Percentiles rank a stretch among this genome's conserved stretches.
phyloP scores from a whole-genome alignment of 2,329 filamentous ascomycete genomes.

The Aspergillus fischeri region DNA sequence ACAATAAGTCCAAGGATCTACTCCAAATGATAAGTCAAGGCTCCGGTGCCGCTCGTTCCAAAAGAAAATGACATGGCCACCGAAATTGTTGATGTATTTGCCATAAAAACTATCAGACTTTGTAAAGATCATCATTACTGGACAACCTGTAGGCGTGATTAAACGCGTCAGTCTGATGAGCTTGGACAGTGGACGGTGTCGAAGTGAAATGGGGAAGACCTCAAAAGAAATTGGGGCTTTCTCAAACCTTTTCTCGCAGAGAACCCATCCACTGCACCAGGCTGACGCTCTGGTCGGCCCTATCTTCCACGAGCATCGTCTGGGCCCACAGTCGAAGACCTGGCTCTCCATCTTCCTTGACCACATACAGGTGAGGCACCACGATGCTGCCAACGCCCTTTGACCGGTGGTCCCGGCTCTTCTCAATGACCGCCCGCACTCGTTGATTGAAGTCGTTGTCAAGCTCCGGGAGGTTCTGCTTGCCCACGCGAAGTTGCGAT shows the following conservation, averaged over 20 bases:
- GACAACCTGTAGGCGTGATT: constrained; percentile 26
- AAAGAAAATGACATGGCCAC: constrained; percentile 11
- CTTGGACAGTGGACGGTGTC: constrained; percentile 7
- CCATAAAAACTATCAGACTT: constrained; percentile 9
- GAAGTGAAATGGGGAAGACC: constrained; percentile 6
- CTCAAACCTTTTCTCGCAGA: constrained; percentile 85
- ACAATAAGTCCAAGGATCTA: not conserved
- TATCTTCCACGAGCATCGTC: constrained; percentile 89
- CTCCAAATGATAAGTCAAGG: not conserved
- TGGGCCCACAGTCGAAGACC: constrained; percentile 95
- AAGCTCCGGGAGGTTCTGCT: constrained; percentile 77
- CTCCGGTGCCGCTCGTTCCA: not conserved
- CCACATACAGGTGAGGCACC: constrained; percentile 88
- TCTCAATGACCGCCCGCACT: constrained; percentile 82
- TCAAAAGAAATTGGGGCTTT: constrained; percentile 10
- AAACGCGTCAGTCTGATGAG: constrained; percentile 21
- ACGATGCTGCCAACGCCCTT: constrained; percentile 89
- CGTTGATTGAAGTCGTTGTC: constrained; percentile 97
- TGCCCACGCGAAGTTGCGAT: constrained; percentile 82
- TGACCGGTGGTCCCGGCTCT: constrained; percentile 81
- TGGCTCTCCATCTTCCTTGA: constrained; percentile 93
- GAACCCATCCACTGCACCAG: constrained; percentile 89
- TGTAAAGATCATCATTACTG: constrained; percentile 24
- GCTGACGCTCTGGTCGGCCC: constrained; percentile 89
- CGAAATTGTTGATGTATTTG: constrained; percentile 10